These are phyloP conservation scores for Protomyces pachydermus DNA, from an alignment of 1,139 yeast species.

Conservation along the genomic window DNA sequence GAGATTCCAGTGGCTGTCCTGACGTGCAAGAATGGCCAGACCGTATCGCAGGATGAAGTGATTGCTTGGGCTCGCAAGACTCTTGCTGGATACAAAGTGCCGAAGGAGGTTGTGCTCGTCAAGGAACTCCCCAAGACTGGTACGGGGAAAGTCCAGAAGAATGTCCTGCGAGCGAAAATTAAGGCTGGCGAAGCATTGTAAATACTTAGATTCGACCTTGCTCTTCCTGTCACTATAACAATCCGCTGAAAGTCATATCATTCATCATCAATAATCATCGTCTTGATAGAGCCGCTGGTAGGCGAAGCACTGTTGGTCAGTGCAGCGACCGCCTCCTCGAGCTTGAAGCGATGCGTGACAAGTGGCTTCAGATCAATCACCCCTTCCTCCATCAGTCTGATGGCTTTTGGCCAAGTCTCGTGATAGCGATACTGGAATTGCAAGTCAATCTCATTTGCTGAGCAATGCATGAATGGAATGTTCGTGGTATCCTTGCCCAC, in stretches of 20 bases:
- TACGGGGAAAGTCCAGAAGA: constrained; percentile 27
- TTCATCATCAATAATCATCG: constrained; percentile 36
- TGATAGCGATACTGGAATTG: constrained; percentile 80
- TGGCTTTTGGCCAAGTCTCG: constrained; percentile 66
- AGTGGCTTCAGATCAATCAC: constrained; percentile 51
- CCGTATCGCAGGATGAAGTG: constrained; percentile 9
- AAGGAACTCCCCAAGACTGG: constrained; percentile 35
- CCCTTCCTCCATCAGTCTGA: constrained; percentile 56
- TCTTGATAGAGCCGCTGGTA: constrained; percentile 36
- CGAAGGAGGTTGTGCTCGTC: constrained; percentile 31
- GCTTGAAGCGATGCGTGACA: constrained; percentile 62
- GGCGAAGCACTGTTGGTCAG: constrained; percentile 50
- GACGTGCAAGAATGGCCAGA: background rate
- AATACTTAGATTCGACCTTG: background rate
- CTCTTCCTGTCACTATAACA: background rate
- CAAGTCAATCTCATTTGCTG: constrained; percentile 61
- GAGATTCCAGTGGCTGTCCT: constrained; percentile 42
- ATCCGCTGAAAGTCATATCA: background rate
- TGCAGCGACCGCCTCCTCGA: constrained; percentile 62
- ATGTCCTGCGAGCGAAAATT: constrained; percentile 16
- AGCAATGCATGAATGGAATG: constrained; percentile 65
- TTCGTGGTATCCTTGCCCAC: constrained; percentile 57
- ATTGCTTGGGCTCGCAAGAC: constrained; percentile 19
- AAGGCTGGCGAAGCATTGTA: constrained; percentile 1
- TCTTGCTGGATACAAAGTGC: constrained; percentile 33